Base-by-base conservation (phyloP, 2,329 filamentous ascomycete species). In the Talaromyces sp. region DNA sequence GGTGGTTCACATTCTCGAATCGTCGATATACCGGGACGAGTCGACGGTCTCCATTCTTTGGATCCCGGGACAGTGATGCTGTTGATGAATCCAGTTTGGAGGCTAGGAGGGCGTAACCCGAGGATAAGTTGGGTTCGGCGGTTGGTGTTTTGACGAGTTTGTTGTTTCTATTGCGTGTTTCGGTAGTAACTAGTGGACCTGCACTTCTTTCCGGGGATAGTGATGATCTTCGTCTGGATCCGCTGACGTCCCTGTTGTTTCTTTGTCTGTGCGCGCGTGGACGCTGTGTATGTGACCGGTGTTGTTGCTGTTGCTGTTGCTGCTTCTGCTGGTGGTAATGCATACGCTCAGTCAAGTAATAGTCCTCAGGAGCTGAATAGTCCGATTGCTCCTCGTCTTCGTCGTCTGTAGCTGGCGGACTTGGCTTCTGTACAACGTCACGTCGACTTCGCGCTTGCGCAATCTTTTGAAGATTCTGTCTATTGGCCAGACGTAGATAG, bases 1-100 rank as follows among this genome's bases (percentile, higher is more conserved):
- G 86, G 69, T 96, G 91, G 65, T 94, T 92, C 17, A 96, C 76
- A 10, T 84, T 81, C 69, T 89, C 87, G 67, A 97, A 97, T 58
- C 87, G 87, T 43, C 92, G 84, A 70, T 96, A 96, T 59, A 96
- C 81, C 1, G 90, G 89, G 3, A 72, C 68, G 11, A 73, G 66
- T 33, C 63, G 71, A 63, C 62, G 63, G 10, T 66, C 65, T 33
- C 25, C n/a, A 15, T 36, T 33, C 21, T n/a, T 39, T 17, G 35
- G n/a, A 45, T 46, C 67, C 63, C 28, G 63, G 62, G 3, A 63
- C 13, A 17, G 33, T 5, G 22, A n/a, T 3, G 46, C 7, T 40
- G 37, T 48, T 17, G 72, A 67, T 2, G 64, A 64, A 48, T 67
- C 69, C 45, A 74, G 62, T 11, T 68, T 69, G 9, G 68, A 67